Evolutionary conservation across 2,329 filamentous ascomycete genomes (phyloP), one percentile per base, ranked within the genome.

Genomic region (Rhynchosporium agropyri): DNA sequence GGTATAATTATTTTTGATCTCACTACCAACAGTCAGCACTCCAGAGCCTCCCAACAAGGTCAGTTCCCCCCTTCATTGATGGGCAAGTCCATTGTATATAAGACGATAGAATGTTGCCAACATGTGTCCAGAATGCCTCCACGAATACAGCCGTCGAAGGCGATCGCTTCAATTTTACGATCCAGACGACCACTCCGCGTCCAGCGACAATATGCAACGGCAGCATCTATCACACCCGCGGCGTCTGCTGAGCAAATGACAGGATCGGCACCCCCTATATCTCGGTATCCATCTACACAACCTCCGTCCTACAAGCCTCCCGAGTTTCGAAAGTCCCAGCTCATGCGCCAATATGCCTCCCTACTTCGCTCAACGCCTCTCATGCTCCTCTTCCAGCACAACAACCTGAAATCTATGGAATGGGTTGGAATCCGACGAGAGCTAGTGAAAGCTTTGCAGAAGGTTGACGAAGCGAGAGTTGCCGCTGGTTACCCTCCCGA

Each of bases 291-390:
- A 58, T 74, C 87, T 0, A 89, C 87, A 0, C 92, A 97, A 77
- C 94, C 93, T 2, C 92, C 91, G 3, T 96, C 91, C 60, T 89
- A 96, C 75, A 91, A 94, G 74, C 89, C 88, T 26, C 85, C 93
- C 53, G 90, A 96, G 74, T 89, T 89, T 72, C 89, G 94, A 75
- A 97, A 98, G 79, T 89, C 92, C 15, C 95, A 99, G 78, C 83
- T 98, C 26, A 85, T 89, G 69, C 83, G 89, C 42, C 84, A 89
- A 76, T 91, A 91, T 77, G 84, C 89, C 63, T 90, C 89, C 49
- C 79, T 90, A 58, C 82, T 91, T 60, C 85, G 85, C 63, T 89
- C 87, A n/a, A 85, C 87, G 26, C 88, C 88, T 38, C 77, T 91
- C 43, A 84, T 90, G 73, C 80, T 91, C 56, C 77, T 91, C 66